Conservation (phyloP, 2,329 filamentous ascomycete genomes). For the Cladosporium oxysporum region DNA sequence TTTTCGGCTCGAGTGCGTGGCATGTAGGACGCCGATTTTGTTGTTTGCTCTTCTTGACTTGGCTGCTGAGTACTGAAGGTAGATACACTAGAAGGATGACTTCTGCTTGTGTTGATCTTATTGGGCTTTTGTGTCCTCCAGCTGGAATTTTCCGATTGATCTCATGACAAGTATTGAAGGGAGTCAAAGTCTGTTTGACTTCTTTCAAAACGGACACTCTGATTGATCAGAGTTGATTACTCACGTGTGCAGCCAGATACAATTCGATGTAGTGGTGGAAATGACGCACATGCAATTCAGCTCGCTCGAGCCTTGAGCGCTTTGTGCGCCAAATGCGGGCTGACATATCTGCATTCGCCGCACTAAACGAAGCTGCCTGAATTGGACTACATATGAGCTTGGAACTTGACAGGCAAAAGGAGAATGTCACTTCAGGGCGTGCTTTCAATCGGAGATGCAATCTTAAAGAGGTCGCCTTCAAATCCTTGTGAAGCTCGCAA, state of each 20-base stretch:
- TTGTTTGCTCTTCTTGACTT: background rate
- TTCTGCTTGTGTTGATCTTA: background rate
- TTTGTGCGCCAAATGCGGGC: no score
- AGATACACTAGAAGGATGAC: background rate
- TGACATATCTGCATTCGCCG: no score
- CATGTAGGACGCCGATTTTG: background rate
- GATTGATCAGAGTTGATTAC: background rate
- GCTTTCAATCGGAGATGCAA: background rate
- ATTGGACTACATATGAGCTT: background rate
- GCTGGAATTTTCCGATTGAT: background rate
- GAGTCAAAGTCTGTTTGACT: background rate
- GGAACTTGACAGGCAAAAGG: background rate
- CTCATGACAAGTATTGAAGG: background rate
- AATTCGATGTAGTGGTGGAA: background rate
- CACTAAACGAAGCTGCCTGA: background rate
- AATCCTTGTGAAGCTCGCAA: no score
- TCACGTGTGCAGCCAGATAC: background rate
- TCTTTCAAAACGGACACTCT: background rate
- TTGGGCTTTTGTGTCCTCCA: background rate
- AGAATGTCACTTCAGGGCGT: background rate
- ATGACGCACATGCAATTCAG: background rate
- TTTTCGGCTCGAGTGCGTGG: background rate
- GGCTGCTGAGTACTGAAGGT: background rate
- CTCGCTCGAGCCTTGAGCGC: background rate
- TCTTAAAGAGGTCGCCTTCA: no score